Conservation (phyloP, 768 basidiomycete genomes). For the Tubosaeta brunneosetosa region DNA sequence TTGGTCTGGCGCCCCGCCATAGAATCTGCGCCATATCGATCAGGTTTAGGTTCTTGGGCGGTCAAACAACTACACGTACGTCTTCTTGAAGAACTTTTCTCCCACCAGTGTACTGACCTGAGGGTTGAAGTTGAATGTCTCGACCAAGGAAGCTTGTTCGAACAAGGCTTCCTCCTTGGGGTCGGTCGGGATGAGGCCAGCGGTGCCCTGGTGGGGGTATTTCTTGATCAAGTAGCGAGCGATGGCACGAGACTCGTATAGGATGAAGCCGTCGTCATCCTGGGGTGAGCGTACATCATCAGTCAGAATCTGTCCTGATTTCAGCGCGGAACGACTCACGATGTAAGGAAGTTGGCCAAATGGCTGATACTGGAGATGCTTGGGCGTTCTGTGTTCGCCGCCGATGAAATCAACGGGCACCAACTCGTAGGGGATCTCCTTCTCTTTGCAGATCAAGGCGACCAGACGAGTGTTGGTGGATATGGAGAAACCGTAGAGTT, state of each 20-base stretch:
- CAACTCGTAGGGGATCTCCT: slow-evolving; percentile 52
- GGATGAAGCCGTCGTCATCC: slow-evolving; percentile 59
- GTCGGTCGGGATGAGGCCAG: slow-evolving; percentile 44
- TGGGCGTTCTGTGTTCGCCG: slow-evolving; percentile 43
- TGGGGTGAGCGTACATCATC: slow-evolving; percentile 15
- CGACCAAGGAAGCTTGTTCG: slow-evolving; percentile 39
- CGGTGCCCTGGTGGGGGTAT: slow-evolving; percentile 46
- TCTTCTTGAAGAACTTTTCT: slow-evolving; percentile 52
- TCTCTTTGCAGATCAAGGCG: slow-evolving; percentile 49
- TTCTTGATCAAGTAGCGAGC: slow-evolving; percentile 54
- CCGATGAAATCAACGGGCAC: slow-evolving; percentile 39
- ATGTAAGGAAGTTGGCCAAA: slow-evolving; percentile 51
- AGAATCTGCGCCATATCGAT: slow-evolving; percentile 4
- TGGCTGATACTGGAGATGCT: slow-evolving; percentile 48
- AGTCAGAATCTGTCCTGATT: background rate
- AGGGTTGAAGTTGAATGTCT: slow-evolving; percentile 47
- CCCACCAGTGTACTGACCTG: slow-evolving; percentile 34
- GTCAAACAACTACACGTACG: slow-evolving; percentile 22
- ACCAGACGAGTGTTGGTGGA: slow-evolving; percentile 53
- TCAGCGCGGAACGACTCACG: slow-evolving; percentile 12
- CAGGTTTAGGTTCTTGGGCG: background rate
- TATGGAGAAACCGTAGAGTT: slow-evolving; percentile 27
- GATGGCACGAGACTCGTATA: slow-evolving; percentile 64
- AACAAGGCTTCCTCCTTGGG: slow-evolving; percentile 30
- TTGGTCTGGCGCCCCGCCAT: slow-evolving; percentile 23